These are phyloP conservation scores for Hammondia hammondi DNA, from an alignment of 169 alveolate genomes.

Conservation along the genomic window DNA sequence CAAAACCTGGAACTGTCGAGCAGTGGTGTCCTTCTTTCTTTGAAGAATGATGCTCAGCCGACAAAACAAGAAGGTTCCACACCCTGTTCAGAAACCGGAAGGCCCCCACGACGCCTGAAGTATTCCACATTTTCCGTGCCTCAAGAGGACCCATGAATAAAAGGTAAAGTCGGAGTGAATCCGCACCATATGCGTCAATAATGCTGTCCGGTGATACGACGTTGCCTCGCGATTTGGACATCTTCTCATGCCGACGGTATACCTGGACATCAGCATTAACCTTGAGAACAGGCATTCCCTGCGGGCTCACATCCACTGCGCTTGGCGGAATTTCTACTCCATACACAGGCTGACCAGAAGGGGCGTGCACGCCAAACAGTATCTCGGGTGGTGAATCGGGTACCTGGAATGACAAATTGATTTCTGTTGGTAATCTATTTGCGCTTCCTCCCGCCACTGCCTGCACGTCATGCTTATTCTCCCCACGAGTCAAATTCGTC, in stretches of 20 bases:
- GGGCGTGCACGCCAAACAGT: neutral
- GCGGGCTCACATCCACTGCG: neutral
- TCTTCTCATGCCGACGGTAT: conserved; percentile 50
- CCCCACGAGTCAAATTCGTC: neutral
- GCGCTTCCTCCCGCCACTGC: neutral
- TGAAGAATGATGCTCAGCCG: neutral
- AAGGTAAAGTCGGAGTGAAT: conserved; percentile 85
- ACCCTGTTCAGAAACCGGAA: conserved; percentile 50
- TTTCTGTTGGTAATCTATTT: too few relatives aligned
- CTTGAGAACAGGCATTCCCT: neutral
- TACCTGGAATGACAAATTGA: neutral
- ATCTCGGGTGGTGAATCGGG: neutral
- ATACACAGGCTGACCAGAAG: conserved; percentile 26
- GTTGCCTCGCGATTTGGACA: conserved; percentile 70
- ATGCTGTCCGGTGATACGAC: conserved; percentile 56
- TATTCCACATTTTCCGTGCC: conserved; percentile 82
- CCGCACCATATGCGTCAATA: conserved; percentile 82
- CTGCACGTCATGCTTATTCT: neutral
- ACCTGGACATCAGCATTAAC: conserved; percentile 3
- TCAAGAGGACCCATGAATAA: conserved; percentile 89
- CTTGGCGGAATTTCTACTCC: neutral
- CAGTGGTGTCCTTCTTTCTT: neutral
- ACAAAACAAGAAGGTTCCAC: conserved; percentile 35
- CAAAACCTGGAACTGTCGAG: neutral
- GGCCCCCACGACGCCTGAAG: conserved; percentile 51